These are phyloP conservation scores for Hevea brasiliensis DNA, from an alignment of 345 rosid species.

Conservation along the genomic window DNA sequence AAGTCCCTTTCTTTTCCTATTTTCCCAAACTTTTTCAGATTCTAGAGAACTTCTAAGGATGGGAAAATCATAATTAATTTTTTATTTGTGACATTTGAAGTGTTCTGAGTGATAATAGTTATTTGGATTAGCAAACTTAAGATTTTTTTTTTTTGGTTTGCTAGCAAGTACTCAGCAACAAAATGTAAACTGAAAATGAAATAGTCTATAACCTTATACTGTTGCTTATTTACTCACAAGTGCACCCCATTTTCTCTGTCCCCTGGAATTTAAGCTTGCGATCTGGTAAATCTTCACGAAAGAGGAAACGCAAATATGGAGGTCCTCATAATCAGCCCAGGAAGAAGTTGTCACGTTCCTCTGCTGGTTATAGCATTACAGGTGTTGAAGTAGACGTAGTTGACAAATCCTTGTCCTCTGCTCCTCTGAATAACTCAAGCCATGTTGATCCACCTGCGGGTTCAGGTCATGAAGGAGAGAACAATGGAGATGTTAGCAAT, in stretches of 20 bases:
- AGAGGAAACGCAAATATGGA: constrained; percentile 76
- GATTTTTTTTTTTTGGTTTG: too few relatives aligned
- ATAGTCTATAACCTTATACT: not conserved
- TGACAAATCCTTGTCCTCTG: constrained; percentile 43
- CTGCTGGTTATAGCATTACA: constrained; percentile 33
- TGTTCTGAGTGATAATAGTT: too few relatives aligned
- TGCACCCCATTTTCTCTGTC: not conserved
- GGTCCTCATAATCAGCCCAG: constrained; percentile 54
- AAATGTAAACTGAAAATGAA: not conserved
- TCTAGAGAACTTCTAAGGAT: too few relatives aligned
- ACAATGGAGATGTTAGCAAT: constrained; percentile 34
- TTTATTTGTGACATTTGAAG: too few relatives aligned
- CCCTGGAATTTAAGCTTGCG: constrained; percentile 52
- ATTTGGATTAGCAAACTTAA: too few relatives aligned
- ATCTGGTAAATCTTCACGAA: constrained; percentile 72
- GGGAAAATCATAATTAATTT: too few relatives aligned
- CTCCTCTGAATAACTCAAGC: constrained; percentile 39
- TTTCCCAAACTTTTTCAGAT: not conserved
- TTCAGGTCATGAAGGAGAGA: constrained; percentile 36
- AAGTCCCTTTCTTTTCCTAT: constrained; percentile 5
- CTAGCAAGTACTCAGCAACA: too few relatives aligned
- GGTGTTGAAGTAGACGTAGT: constrained; percentile 29
- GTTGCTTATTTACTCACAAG: not conserved
- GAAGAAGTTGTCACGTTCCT: constrained; percentile 64
- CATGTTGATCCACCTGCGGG: constrained; percentile 35